These are phyloP conservation scores for Leucoagaricus sp. DNA, from an alignment of 1,284 basidiomycete genomes.

Conservation along the genomic window DNA sequence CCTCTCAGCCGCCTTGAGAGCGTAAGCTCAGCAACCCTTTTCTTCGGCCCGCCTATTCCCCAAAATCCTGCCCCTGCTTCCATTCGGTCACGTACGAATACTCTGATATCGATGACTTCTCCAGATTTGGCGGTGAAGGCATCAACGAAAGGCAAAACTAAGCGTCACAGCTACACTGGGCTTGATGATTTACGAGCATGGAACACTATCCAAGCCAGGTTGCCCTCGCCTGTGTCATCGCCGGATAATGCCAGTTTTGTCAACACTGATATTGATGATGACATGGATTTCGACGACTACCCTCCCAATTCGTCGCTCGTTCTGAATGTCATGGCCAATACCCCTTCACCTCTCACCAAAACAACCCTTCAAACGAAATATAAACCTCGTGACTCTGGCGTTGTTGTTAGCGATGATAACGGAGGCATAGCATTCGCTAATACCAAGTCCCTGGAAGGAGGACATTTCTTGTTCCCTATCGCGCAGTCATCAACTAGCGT, in stretches of 20 bases:
- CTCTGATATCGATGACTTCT: constrained; percentile 23
- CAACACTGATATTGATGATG: constrained; percentile 50
- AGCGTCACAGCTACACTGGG: constrained; percentile 66
- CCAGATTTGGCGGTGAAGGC: background rate
- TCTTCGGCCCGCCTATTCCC: constrained; percentile 70
- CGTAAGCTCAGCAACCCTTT: constrained; percentile 60
- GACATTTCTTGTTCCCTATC: constrained; percentile 46
- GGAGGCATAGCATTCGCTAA: constrained; percentile 5
- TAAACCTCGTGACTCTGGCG: constrained; percentile 67
- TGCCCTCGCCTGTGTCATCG: constrained; percentile 52
- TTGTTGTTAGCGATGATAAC: constrained; percentile 64
- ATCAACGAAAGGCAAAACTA: constrained; percentile 24
- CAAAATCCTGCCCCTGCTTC: constrained; percentile 19
- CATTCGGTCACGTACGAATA: constrained; percentile 34
- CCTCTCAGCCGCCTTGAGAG: constrained; percentile 41
- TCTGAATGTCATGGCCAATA: constrained; percentile 53
- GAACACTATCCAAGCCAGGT: constrained; percentile 43
- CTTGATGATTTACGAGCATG: constrained; percentile 40
- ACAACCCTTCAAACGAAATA: constrained; percentile 61
- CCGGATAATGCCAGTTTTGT: constrained; percentile 32
- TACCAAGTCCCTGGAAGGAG: constrained; percentile 19
- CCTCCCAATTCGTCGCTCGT: constrained; percentile 52
- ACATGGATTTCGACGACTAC: constrained; percentile 55
- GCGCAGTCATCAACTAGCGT: constrained; percentile 53
- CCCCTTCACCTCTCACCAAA: constrained; percentile 58